phyloP scores from a whole-genome alignment of 2,329 filamentous ascomycete genomes.

The Phaeoacremonium minimum region DNA sequence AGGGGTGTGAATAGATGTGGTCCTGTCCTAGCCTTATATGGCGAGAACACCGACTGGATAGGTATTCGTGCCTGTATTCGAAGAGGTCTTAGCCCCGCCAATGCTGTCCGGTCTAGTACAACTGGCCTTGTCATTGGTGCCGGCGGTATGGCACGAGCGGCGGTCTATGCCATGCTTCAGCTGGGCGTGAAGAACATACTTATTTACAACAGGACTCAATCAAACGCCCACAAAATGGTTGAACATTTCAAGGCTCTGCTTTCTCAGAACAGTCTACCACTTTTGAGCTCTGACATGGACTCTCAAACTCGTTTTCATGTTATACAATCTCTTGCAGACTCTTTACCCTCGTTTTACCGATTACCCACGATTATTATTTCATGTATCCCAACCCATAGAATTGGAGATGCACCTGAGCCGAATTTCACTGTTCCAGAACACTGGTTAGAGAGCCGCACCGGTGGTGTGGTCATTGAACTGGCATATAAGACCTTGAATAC shows the following conservation, averaged over 20 bases:
- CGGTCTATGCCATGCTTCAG: slow-evolving; percentile 74
- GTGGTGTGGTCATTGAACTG: slow-evolving; percentile 71
- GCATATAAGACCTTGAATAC: slow-evolving; percentile 72
- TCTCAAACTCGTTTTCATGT: slow-evolving; percentile 49
- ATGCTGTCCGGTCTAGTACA: slow-evolving; percentile 52
- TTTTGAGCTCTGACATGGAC: slow-evolving; percentile 34
- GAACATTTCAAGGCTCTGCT: slow-evolving; percentile 63
- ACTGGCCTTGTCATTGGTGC: slow-evolving; percentile 60
- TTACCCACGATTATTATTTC: slow-evolving; percentile 72
- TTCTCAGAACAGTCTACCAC: slow-evolving; percentile 33
- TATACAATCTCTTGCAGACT: slow-evolving; percentile 50
- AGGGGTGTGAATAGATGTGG: slow-evolving; percentile 60
- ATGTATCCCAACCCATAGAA: slow-evolving; percentile 68
- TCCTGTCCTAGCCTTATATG: slow-evolving; percentile 65
- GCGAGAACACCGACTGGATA: slow-evolving; percentile 80
- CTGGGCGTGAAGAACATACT: slow-evolving; percentile 73
- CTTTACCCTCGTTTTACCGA: slow-evolving; percentile 61
- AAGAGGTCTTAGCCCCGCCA: slow-evolving; percentile 68
- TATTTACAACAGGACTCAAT: slow-evolving; percentile 66
- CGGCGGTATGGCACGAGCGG: slow-evolving; percentile 73
- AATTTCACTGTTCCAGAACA: slow-evolving; percentile 64
- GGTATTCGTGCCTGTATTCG: slow-evolving; percentile 71
- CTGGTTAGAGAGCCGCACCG: slow-evolving; percentile 70
- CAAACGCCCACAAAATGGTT: slow-evolving; percentile 64
- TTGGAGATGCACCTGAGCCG: slow-evolving; percentile 59